A percentile compares a stretch with the other conserved stretches of the same genome.
These are phyloP conservation scores for Urostyla sp. DNA, from an alignment of 73 alveolate genomes.

Conservation along the genomic window DNA sequence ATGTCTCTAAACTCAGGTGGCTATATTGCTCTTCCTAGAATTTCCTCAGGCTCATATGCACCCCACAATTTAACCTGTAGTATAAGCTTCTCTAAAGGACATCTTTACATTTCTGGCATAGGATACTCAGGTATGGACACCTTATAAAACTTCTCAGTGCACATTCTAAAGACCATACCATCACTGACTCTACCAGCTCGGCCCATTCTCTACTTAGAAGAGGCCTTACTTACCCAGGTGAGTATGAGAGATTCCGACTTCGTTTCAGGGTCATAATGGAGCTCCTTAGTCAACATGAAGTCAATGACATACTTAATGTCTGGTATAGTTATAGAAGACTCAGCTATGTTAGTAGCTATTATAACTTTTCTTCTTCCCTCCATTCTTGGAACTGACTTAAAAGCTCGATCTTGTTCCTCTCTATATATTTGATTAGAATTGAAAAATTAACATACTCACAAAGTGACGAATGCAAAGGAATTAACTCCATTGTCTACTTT, in stretches of 20 bases:
- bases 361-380: constrained; percentile 88
- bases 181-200: constrained; percentile 96
- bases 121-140: constrained; percentile 84
- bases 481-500: constrained; percentile 45
- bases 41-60: constrained; percentile 83
- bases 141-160: constrained; percentile 81
- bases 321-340: constrained; percentile 96
- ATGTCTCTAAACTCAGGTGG: constrained; percentile 89
- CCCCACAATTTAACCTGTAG: constrained; percentile 89
- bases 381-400: constrained; percentile 40
- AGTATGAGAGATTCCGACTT: constrained; percentile 86
- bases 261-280: constrained; percentile 88
- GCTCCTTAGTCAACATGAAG: constrained; percentile 94
- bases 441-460: too few species aligned
- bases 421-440: not conserved
- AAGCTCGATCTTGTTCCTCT: constrained; percentile 84
- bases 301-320: constrained; percentile 95
- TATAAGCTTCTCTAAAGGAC: constrained; percentile 97
- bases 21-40: constrained; percentile 86
- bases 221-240: constrained; percentile 95
- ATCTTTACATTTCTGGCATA: constrained; percentile 94
- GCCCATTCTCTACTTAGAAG: constrained; percentile 88
- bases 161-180: constrained; percentile 91
- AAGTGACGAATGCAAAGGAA: constrained; percentile 80
- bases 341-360: constrained; percentile 98